Conservation (phyloP, 1,284 basidiomycete genomes). For the Malassezia dermatis region DNA sequence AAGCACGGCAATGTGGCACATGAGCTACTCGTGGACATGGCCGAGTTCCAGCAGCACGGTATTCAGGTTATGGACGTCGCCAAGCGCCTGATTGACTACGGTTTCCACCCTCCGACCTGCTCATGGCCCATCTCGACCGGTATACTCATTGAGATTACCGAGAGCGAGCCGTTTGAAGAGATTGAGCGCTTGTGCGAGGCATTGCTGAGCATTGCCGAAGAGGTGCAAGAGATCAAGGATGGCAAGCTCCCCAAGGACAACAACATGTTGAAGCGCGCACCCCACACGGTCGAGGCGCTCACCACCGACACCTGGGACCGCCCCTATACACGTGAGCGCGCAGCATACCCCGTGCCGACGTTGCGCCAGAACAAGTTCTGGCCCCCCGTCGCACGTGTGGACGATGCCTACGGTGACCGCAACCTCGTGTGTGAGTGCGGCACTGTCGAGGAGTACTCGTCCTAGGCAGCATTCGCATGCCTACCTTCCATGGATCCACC, state of each 20-base stretch:
- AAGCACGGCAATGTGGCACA: conserved; percentile 82
- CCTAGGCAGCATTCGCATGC: background rate
- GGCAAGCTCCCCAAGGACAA: conserved; percentile 58
- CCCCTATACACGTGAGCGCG: conserved; percentile 32
- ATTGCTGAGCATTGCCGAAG: conserved; percentile 85
- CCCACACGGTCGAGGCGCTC: conserved; percentile 72
- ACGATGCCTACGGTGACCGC: conserved; percentile 38
- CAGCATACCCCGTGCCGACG: conserved; percentile 34
- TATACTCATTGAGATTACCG: conserved; percentile 43
- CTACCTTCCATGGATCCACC: background rate
- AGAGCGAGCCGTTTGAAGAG: conserved; percentile 40
- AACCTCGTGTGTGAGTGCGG: conserved; percentile 37
- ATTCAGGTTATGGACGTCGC: conserved; percentile 91
- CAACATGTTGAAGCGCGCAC: conserved; percentile 85
- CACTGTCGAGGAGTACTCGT: conserved; percentile 27
- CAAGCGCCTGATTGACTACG: conserved; percentile 68
- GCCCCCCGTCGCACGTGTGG: conserved; percentile 37
- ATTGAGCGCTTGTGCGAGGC: conserved; percentile 75
- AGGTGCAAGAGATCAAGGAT: conserved; percentile 73
- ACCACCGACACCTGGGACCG: conserved; percentile 71
- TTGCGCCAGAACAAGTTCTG: conserved; percentile 40
- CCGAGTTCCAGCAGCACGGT: conserved; percentile 76
- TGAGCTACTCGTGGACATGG: conserved; percentile 86
- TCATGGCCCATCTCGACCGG: conserved; percentile 47
- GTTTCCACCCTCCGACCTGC: conserved; percentile 42